Base-by-base conservation (phyloP, 805 yeast genomes). In the Lipomyces yamadae region DNA sequence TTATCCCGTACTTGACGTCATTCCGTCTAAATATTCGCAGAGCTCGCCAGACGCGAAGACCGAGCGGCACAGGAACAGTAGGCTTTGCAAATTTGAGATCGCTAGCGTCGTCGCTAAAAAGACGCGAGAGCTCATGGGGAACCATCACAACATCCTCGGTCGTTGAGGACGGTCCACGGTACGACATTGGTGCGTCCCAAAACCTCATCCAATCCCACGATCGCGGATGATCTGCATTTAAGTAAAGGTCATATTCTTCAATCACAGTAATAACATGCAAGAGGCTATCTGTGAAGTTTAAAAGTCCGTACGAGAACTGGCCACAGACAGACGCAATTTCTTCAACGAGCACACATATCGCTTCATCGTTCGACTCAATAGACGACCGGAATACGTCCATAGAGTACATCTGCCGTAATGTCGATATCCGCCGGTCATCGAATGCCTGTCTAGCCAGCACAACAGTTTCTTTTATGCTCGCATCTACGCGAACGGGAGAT, bases 271-370 rank as follows among this genome's bases (percentile, higher is more conserved):
- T 54, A 6, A 80, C 69, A 11, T 78, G 77, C 29, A 50, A 30
- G 60, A 90, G 76, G 68, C 88, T 91, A 42, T 80, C 80, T 0
- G 91, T 85, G 71, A 85, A 85, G 62, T 88, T 85, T 1, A 85
- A 83, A 45, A 91, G 74, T 32, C 89, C 80, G 45, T 87, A 84
- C 1, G 93, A 82, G 74, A 90, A 90, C 74, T 90, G 89, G 0
- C 93, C 94, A 78, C 95, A 90, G 59, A 90, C 84, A 0, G 96
- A 96, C 0, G 93, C 90, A 4, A 90, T 88, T 69, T 89, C 93
- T 77, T 90, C 96, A 71, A 88, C 88, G 67, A 86, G 88, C 0
- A 69, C 66, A 24, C 59, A 88, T 81, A 67, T 81, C 33, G 76
- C 76, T 73, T 72, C 77, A 24, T 53, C 45, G 32, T 57, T 35